Conservation (phyloP, 495 filamentous ascomycete genomes). For the Penicillium coprophilum region DNA sequence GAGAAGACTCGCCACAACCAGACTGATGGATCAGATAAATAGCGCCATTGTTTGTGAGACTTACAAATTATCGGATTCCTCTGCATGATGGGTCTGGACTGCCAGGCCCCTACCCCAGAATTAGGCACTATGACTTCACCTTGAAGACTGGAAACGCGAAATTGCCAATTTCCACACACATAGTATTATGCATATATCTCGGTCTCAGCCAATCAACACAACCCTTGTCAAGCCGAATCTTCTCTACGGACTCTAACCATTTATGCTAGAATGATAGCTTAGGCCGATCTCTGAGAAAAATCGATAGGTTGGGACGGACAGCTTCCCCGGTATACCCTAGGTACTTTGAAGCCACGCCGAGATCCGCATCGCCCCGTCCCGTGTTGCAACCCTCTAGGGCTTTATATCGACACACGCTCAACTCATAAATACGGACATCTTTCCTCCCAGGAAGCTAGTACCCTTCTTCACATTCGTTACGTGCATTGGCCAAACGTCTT, state of each 20-base stretch:
- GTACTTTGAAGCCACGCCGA: constrained; percentile 25
- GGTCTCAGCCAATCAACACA: constrained; percentile 2
- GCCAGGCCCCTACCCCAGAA: constrained; percentile 9
- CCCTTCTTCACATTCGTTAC: constrained; percentile 11
- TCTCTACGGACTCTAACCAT: constrained; percentile 21
- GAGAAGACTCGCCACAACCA: constrained; percentile 11
- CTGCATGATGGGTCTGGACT: constrained; percentile 4
- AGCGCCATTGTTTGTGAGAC: constrained; percentile 22
- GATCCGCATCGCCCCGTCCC: constrained; percentile 25
- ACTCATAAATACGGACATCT: constrained; percentile 20
- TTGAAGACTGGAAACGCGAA: neutral
- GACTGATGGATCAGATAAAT: constrained; percentile 28
- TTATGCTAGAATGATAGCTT: constrained; percentile 26
- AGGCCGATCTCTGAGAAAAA: constrained; percentile 19
- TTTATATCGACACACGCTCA: constrained; percentile 15
- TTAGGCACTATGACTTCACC: neutral
- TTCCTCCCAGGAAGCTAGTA: constrained; percentile 1
- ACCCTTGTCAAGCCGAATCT: neutral
- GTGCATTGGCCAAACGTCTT: constrained; percentile 14
- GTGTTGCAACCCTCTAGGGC: constrained; percentile 6
- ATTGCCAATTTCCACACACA: constrained; percentile 2
- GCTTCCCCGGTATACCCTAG: constrained; percentile 23
- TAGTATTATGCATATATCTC: constrained; percentile 7
- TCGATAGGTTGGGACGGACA: constrained; percentile 17
- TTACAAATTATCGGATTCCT: constrained; percentile 16